Percentiles rank a stretch among this genome's conserved stretches.
Evolutionary conservation across 2,329 filamentous ascomycete species (phyloP).

Genomic region (Aspergillus pseudoglaucus): DNA sequence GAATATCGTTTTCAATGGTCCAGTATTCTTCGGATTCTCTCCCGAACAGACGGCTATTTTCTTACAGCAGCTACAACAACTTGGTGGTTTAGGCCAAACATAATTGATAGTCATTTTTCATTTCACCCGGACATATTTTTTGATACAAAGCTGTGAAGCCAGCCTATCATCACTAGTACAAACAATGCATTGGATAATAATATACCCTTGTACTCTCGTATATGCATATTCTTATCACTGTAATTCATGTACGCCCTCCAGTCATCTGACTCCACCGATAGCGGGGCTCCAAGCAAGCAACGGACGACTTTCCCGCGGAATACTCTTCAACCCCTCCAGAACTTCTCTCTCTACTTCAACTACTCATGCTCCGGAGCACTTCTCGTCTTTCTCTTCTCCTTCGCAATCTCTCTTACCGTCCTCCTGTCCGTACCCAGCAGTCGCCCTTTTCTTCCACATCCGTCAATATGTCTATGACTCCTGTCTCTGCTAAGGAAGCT

Average conservation of each 20-base stretch:
- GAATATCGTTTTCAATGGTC: slow-evolving; percentile 83
- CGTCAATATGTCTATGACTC: slow-evolving; percentile 34
- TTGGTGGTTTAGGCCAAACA: slow-evolving; percentile 17
- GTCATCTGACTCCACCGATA: not conserved
- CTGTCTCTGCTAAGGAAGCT: slow-evolving; percentile 37
- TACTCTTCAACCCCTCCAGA: slow-evolving; percentile 2
- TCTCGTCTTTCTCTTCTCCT: slow-evolving; percentile 16
- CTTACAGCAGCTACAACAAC: slow-evolving; percentile 60
- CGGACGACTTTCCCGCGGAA: slow-evolving; percentile 15
- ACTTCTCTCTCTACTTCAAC: slow-evolving; percentile 1
- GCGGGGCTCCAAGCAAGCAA: not conserved
- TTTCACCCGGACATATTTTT: not conserved
- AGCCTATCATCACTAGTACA: too few species aligned
- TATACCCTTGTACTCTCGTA: too few species aligned
- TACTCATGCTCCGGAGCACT: slow-evolving; percentile 18
- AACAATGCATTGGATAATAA: too few species aligned
- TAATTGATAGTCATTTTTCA: not conserved
- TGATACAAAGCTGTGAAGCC: too few species aligned
- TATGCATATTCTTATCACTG: too few species aligned
- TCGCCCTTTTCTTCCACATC: slow-evolving; percentile 8
- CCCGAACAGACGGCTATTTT: slow-evolving; percentile 74
- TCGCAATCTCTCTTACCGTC: slow-evolving; percentile 4
- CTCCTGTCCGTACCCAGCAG: slow-evolving; percentile 5
- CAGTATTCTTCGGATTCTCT: slow-evolving; percentile 88
- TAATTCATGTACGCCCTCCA: not conserved